Percentiles rank a stretch among this genome's conserved stretches.
Conservation (phyloP, 2,329 filamentous ascomycete species). For the Cladosporium oxysporum region DNA sequence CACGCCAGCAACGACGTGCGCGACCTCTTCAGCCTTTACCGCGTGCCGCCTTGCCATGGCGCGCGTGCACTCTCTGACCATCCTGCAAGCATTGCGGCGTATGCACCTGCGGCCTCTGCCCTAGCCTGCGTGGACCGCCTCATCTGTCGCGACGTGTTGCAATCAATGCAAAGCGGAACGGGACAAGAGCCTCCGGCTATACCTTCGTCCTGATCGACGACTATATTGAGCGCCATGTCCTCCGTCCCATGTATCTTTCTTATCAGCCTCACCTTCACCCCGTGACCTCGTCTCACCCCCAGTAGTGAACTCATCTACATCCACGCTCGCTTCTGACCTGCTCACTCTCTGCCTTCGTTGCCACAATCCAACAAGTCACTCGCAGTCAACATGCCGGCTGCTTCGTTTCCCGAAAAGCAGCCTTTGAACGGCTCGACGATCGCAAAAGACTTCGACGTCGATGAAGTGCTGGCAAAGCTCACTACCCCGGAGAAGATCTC, state of each 20-base stretch:
- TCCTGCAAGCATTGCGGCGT: conserved; percentile 17
- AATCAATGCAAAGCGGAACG: conserved; percentile 20
- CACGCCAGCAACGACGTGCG: not conserved
- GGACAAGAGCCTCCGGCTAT: conserved; percentile 20
- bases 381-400: conserved; percentile 6
- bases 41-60: conserved; percentile 11
- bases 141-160: conserved; percentile 10
- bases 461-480: conserved; percentile 33
- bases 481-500: conserved; percentile 36
- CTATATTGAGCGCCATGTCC: conserved; percentile 14
- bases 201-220: conserved; percentile 9
- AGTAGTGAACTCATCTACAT: not conserved
- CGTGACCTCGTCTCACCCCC: not conserved
- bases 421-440: conserved; percentile 11
- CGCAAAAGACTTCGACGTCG: conserved; percentile 33
- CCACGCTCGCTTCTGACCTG: conserved; percentile 6
- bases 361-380: not conserved
- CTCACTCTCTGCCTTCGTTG: not conserved
- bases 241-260: conserved; percentile 7
- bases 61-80: not conserved
- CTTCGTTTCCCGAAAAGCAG: conserved; percentile 11
- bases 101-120: conserved; percentile 18
- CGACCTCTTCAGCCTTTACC: conserved; percentile 5
- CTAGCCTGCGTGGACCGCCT: conserved; percentile 14
- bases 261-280: not conserved